These are phyloP conservation scores for Thuidium tamariscinum DNA, from an alignment of 225 moss, liverwort and hornwort species.

Conservation along the genomic window DNA sequence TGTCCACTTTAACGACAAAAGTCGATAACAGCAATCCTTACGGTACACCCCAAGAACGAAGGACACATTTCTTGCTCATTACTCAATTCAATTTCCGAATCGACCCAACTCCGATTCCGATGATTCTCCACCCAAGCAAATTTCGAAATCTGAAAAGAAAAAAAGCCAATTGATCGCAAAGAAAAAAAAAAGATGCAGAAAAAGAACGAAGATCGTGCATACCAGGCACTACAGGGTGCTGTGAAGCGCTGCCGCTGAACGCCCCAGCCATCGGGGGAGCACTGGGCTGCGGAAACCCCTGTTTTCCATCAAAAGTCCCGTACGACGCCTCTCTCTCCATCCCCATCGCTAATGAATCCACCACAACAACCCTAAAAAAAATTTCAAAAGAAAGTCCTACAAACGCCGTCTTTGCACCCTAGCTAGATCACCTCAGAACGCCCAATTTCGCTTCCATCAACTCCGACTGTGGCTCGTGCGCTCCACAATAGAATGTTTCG, in stretches of 20 bases:
- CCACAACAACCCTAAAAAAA: background rate
- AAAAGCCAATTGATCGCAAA: background rate
- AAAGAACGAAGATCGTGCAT: background rate
- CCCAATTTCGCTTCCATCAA: background rate
- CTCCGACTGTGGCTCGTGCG: background rate
- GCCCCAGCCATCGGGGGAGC: constrained; percentile 14
- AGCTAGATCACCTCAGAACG: background rate
- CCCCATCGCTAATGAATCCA: constrained; percentile 4
- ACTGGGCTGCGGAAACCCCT: constrained; percentile 17
- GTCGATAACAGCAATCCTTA: background rate
- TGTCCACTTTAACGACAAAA: background rate
- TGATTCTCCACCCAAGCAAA: too few relatives aligned
- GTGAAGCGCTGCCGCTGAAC: constrained; percentile 1
- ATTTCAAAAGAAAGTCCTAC: background rate
- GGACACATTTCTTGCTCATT: background rate
- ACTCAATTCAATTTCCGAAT: background rate
- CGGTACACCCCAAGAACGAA: background rate
- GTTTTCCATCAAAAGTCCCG: constrained; percentile 25
- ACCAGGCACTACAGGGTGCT: constrained; percentile 12
- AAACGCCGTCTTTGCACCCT: background rate
- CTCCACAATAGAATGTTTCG: background rate
- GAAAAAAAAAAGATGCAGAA: background rate
- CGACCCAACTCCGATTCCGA: background rate
- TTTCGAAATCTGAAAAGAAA: background rate
- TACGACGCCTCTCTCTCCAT: constrained; percentile 25